Evolutionary conservation across 805 yeast genomes (phyloP).

Genomic region (Metschnikowia dekortorum): DNA sequence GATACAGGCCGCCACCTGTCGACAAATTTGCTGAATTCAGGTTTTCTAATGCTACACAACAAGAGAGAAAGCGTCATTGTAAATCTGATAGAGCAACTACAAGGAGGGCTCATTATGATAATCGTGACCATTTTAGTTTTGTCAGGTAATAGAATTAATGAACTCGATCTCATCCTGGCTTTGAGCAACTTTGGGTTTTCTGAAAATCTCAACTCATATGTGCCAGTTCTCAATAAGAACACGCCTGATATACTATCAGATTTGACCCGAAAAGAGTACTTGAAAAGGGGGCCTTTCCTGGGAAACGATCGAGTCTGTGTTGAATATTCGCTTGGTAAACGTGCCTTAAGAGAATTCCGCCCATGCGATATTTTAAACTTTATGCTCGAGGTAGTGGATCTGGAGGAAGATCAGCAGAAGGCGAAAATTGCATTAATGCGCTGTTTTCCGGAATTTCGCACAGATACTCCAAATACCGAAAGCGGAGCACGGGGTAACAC

Average conservation of each 20-base stretch:
- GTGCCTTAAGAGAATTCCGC: conserved; percentile 30
- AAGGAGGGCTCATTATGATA: conserved; percentile 28
- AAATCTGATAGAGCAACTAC: conserved; percentile 25
- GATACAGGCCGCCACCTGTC: neutral
- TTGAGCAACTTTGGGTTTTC: conserved; percentile 26
- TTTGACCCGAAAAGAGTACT: conserved; percentile 28
- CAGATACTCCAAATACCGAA: neutral
- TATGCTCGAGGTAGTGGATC: conserved; percentile 22
- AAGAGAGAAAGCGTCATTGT: conserved; percentile 16
- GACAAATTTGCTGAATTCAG: conserved; percentile 1
- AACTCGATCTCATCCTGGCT: conserved; percentile 19
- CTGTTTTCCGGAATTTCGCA: conserved; percentile 11
- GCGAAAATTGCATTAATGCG: conserved; percentile 19
- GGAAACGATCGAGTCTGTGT: conserved; percentile 14
- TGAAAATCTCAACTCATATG: conserved; percentile 15
- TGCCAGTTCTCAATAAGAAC: conserved; percentile 20
- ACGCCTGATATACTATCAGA: conserved; percentile 22
- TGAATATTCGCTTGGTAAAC: conserved; percentile 29
- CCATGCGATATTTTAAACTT: conserved; percentile 25
- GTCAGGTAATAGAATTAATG: conserved; percentile 29
- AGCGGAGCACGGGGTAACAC: conserved; percentile 15
- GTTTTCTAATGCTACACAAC: conserved; percentile 20
- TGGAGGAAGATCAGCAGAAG: conserved; percentile 19
- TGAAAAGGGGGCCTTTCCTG: conserved; percentile 15
- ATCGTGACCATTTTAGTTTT: conserved; percentile 28